phyloP scores from a whole-genome alignment of 768 basidiomycete genomes.

The Suillus tomentosus region DNA sequence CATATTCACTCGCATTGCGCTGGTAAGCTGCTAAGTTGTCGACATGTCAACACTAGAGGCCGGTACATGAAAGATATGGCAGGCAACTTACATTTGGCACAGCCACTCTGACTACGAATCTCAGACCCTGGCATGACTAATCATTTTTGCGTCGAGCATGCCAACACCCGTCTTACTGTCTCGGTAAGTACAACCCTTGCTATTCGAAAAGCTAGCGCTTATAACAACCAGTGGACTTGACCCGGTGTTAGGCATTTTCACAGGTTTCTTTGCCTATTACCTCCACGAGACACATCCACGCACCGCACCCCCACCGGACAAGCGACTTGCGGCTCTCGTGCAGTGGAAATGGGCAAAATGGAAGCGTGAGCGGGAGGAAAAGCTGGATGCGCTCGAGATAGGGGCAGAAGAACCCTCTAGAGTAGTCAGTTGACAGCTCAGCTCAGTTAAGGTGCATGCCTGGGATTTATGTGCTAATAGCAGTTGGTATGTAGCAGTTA shows the following conservation, averaged over 20 bases:
- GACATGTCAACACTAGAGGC: no score
- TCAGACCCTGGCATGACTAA: background rate
- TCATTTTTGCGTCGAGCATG: constrained; percentile 29
- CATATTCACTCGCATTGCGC: background rate
- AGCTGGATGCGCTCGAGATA: constrained; percentile 12
- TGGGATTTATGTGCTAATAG: no score
- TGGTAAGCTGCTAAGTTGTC: no score
- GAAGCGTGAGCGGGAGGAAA: constrained; percentile 19
- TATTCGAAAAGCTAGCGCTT: constrained; percentile 12
- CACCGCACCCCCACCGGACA: constrained; percentile 57
- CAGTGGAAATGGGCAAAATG: constrained; percentile 68
- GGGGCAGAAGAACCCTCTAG: constrained; percentile 6
- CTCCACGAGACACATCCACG: constrained; percentile 82
- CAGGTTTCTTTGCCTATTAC: constrained; percentile 76
- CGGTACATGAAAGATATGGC: no score
- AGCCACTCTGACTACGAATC: background rate
- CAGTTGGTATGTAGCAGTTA: constrained; percentile 1
- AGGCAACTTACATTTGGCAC: background rate
- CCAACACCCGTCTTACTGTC: constrained; percentile 42
- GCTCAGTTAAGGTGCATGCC: background rate
- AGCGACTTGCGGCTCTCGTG: constrained; percentile 55
- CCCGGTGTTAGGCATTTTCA: constrained; percentile 74
- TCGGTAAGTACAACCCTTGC: constrained; percentile 25
- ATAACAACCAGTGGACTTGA: constrained; percentile 57
- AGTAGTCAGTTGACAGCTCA: background rate